Conservation (phyloP, 768 basidiomycete species). For the Melanogaster broomeanus region DNA sequence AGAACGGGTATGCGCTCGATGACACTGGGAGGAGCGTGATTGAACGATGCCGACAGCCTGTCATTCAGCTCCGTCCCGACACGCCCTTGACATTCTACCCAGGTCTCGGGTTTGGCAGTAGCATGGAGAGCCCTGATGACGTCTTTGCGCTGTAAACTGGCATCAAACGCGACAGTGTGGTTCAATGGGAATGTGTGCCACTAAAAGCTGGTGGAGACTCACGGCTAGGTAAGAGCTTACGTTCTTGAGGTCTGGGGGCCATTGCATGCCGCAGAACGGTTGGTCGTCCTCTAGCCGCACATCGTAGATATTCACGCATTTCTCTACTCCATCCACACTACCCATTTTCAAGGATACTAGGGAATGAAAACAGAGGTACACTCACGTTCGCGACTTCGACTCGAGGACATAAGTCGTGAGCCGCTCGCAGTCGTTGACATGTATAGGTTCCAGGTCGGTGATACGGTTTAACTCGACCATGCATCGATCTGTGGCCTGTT, state of each 20-base stretch:
- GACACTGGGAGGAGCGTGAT: conserved; percentile 76
- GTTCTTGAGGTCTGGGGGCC: conserved; percentile 84
- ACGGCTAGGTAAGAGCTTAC: conserved; percentile 82
- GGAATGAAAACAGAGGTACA: neutral
- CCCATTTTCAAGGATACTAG: neutral
- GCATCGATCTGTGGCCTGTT: conserved; percentile 62
- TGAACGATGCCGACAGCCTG: conserved; percentile 59
- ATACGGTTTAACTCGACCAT: conserved; percentile 40
- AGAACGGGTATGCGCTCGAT: conserved; percentile 82
- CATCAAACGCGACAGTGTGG: neutral
- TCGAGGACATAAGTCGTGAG: conserved; percentile 51
- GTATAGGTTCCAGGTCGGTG: conserved; percentile 53
- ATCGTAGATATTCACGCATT: conserved; percentile 95
- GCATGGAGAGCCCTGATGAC: conserved; percentile 88
- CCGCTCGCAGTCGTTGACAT: conserved; percentile 55
- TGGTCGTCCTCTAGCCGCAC: conserved; percentile 82
- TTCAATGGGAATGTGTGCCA: neutral
- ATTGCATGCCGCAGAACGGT: conserved; percentile 97
- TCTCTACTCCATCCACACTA: conserved; percentile 66
- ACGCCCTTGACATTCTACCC: conserved; percentile 81
- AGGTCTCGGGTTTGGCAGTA: conserved; percentile 66
- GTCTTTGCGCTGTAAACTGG: conserved; percentile 61
- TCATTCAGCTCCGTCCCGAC: conserved; percentile 66
- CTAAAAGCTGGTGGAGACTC: conserved; percentile 31
- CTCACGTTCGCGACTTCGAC: conserved; percentile 24